Evolutionary conservation across 768 basidiomycete species (phyloP).

Genomic region (Punctularia strigosozonata): DNA sequence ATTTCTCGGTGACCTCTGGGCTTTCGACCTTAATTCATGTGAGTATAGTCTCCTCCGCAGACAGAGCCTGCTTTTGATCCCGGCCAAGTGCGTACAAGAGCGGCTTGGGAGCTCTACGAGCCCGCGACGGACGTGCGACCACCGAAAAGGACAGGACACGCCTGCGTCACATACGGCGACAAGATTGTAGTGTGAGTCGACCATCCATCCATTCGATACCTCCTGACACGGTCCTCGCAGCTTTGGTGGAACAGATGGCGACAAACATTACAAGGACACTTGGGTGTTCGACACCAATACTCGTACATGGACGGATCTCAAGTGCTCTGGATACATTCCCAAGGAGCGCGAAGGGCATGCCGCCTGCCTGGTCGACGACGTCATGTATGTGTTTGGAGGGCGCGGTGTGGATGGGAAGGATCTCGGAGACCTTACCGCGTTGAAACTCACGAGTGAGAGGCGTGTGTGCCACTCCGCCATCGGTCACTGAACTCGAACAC

Average conservation of each 20-base stretch:
- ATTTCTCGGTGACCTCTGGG: constrained; percentile 93
- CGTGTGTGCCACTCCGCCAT: neutral
- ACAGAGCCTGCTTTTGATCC: neutral
- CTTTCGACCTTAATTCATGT: constrained; percentile 93
- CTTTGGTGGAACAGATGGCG: constrained; percentile 97
- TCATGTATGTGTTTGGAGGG: constrained; percentile 96
- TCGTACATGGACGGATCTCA: constrained; percentile 78
- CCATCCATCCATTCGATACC: constrained; percentile 8
- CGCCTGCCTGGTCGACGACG: constrained; percentile 92
- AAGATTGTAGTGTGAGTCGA: constrained; percentile 67
- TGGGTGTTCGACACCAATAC: constrained; percentile 87
- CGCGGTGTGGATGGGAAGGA: constrained; percentile 96
- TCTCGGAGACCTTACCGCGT: constrained; percentile 86
- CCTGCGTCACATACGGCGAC: constrained; percentile 73
- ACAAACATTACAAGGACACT: constrained; percentile 98
- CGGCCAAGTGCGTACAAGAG: constrained; percentile 61
- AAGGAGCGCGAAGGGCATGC: constrained; percentile 94
- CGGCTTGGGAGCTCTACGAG: constrained; percentile 75
- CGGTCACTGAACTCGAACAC: constrained; percentile 1
- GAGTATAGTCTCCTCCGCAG: constrained; percentile 19
- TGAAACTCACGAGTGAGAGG: constrained; percentile 89
- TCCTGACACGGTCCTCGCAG: constrained; percentile 25
- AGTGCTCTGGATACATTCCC: constrained; percentile 95
- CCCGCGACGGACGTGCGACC: constrained; percentile 47
- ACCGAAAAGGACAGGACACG: constrained; percentile 85